Evolutionary conservation across 192 early-diverging fungal species (phyloP), one percentile per base, ranked within the genome.

Genomic region (Irineochytrium annulatum): DNA sequence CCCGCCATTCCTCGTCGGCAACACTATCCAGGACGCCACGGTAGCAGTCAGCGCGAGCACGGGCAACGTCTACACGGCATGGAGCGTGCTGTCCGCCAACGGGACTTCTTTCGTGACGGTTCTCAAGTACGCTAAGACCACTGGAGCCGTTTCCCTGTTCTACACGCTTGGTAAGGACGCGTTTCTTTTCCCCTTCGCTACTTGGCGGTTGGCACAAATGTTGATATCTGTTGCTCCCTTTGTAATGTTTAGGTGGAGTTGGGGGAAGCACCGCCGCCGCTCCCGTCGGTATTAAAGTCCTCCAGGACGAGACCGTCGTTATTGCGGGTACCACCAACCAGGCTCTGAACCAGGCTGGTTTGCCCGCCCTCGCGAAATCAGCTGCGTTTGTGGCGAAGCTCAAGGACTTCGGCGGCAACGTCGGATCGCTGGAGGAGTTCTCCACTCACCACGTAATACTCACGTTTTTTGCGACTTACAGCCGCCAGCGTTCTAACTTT

Each of bases 21-120:
- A 17, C 17, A 49, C 11, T 24, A 49, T 49, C 24, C 17, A 22
- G 6, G 24, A 24, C 22, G 46, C 46, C 24, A 6, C 46, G 6
- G 24, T 49, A 14, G 46, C 46, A 14, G 22, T 22, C 8, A 49
- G 26, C 46, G 17, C 11, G 5, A 17, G 6, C 46, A 49, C 46
- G 13, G 46, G 46, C 13, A 24, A 49, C 24, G 46, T 49, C 24
- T 49, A 49, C 46, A 49, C 46, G 11, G 46, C 46, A 20, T 49
- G 46, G 46, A 49, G 26, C 46, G 11, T 49, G 22, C 6, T 22
- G 11, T 8, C 11, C 5, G 46, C 17, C 8, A 24, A 20, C 13
- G 26, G 22, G 5, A 22, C n/a, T 24, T 6, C 24, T 8, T 17
- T 8, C 46, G 26, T 49, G 24, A 6, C 46, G n/a, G n/a, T 49